A percentile compares a stretch with the other conserved stretches of the same genome.
phyloP scores from a whole-genome alignment of 2,329 filamentous ascomycete genomes.

The Cercospora sp. region DNA sequence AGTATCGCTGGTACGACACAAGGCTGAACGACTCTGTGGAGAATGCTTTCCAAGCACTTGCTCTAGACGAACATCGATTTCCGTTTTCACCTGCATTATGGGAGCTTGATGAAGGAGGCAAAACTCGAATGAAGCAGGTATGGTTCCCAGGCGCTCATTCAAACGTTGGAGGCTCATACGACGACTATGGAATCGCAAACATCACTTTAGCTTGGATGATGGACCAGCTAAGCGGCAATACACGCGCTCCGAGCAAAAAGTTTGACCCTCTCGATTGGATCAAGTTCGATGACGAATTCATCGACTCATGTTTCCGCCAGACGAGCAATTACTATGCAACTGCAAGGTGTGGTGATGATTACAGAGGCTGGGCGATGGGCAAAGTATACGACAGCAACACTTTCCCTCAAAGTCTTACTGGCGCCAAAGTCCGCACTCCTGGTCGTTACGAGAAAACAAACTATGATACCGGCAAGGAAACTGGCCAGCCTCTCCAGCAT shows the following conservation, averaged over 20 bases:
- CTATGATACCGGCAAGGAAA: slow-evolving; percentile 33
- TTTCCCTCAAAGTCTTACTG: slow-evolving; percentile 38
- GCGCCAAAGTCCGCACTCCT: slow-evolving; percentile 33
- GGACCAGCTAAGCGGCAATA: slow-evolving; percentile 41
- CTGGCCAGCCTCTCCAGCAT: slow-evolving; percentile 31
- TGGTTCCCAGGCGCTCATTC: slow-evolving; percentile 59
- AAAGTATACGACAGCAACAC: slow-evolving; percentile 40
- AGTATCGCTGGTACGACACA: slow-evolving; percentile 41
- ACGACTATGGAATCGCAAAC: slow-evolving; percentile 40
- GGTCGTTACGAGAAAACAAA: slow-evolving; percentile 37
- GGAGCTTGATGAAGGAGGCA: slow-evolving; percentile 35
- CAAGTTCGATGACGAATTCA: slow-evolving; percentile 39
- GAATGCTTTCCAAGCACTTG: slow-evolving; percentile 58
- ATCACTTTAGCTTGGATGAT: slow-evolving; percentile 49
- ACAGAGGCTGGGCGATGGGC: slow-evolving; percentile 38
- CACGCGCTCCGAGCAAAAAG: slow-evolving; percentile 25
- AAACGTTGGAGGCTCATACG: slow-evolving; percentile 54
- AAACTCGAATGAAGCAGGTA: slow-evolving; percentile 50
- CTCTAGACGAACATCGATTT: slow-evolving; percentile 54
- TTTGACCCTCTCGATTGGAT: slow-evolving; percentile 39
- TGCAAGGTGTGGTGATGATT: slow-evolving; percentile 18
- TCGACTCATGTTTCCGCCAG: slow-evolving; percentile 35
- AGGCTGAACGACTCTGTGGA: slow-evolving; percentile 44
- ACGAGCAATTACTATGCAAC: slow-evolving; percentile 31
- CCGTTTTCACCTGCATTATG: slow-evolving; percentile 57